phyloP scores from a whole-genome alignment of 495 filamentous ascomycete genomes.

The Cairneyella variabilis region DNA sequence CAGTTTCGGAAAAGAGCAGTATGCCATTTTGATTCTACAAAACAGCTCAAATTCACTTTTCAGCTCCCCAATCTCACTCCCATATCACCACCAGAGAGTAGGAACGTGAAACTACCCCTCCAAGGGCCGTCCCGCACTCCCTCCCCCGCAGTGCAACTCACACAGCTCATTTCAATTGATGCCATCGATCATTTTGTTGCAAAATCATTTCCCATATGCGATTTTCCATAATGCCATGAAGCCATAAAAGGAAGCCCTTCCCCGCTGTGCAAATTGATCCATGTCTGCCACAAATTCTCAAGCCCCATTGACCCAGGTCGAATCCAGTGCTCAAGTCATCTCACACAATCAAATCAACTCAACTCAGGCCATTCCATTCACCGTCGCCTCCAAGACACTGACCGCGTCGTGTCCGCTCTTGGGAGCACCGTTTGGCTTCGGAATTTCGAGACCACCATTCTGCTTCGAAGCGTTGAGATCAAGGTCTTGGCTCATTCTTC shows the following conservation, averaged over 20 bases:
- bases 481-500: slow-evolving; percentile 32
- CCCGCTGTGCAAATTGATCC: no score
- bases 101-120: slow-evolving; percentile 16
- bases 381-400: slow-evolving; percentile 41
- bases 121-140: slow-evolving; percentile 17
- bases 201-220: no score
- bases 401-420: slow-evolving; percentile 34
- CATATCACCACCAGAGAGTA: no score
- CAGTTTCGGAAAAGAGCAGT: no score
- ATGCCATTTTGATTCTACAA: not conserved
- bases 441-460: slow-evolving; percentile 20
- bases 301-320: no score
- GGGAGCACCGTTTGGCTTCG: slow-evolving; percentile 27
- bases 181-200: no score
- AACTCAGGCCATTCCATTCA: slow-evolving; percentile 32
- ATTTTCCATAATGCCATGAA: no score
- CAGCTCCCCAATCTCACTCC: not conserved
- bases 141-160: no score
- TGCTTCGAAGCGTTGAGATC: slow-evolving; percentile 27
- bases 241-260: no score
- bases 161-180: no score
- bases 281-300: no score
- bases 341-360: slow-evolving; percentile 1
- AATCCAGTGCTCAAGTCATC: no score
- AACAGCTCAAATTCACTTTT: slow-evolving; percentile 9